Evolutionary conservation across 1,284 basidiomycete species (phyloP), one percentile per base, ranked within the genome.

Genomic region (Puccinia novopanici): DNA sequence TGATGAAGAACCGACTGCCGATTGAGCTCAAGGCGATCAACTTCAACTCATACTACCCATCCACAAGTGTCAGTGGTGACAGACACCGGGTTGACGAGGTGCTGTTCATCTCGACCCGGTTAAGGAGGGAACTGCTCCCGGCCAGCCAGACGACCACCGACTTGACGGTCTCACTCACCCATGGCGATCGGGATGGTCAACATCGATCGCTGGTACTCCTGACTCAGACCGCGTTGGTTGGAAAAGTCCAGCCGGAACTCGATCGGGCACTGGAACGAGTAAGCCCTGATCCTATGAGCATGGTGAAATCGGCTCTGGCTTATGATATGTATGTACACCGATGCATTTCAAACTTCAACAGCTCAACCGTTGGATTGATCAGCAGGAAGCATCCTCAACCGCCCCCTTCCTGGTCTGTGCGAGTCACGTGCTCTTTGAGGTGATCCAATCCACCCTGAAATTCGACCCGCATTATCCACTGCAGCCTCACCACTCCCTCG

Each of bases 1-100:
- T 63, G 61, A 63, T 9, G 24, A 55, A 55, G 9, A 24, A 65
- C 37, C 30, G 59, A 37, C 30, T 65, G 19, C 40, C 61, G 40
- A 42, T 65, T 34, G 61, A 65, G n/a, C 61, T 65, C 61, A 65
- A 42, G 61, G 37, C 61, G 37, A 42, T 65, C 61, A n/a, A 42
- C 61, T 34, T 65, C 37, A 15, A n/a, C 61, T 65, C 61, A 6
- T 42, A 65, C 61, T 45, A 42, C n/a, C 42, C 61, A 24, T 42
- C 61, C n/a, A 4, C 61, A 42, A n/a, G 13, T 17, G 24, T 2
- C 54, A 65, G 61, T 65, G 17, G 15, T 40, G 17, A 22, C 34
- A 15, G 34, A 13, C 19, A 19, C 6, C 40, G 40, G 61, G 8
- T 65, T n/a, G 34, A 65, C 10, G 40, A 42, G 22, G 61, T 65